Percentiles rank a stretch among this genome's conserved stretches.
Evolutionary conservation across 768 basidiomycete species (phyloP).

Genomic region (Hericium coralloides): DNA sequence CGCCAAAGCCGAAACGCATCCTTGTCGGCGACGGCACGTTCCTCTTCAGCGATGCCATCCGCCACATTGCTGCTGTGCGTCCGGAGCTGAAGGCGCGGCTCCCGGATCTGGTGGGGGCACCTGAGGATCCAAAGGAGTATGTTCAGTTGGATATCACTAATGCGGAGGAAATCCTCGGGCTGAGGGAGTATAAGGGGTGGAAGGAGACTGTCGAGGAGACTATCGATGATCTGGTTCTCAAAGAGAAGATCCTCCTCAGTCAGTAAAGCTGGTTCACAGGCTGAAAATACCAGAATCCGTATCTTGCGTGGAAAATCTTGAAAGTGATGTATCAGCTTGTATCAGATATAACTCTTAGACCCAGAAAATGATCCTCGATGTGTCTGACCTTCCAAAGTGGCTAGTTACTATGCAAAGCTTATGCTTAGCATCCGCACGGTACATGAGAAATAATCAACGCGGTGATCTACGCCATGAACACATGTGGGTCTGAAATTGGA

Average conservation of each 20-base stretch:
- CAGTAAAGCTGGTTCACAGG: not conserved
- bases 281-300: too few species aligned
- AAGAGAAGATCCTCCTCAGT: not conserved
- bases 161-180: not conserved
- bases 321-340: too few species aligned
- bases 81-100: not conserved
- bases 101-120: not conserved
- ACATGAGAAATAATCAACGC: too few species aligned
- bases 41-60: not conserved
- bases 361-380: too few species aligned
- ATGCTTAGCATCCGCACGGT: too few species aligned
- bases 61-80: not conserved
- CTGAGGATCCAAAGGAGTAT: slow-evolving; percentile 5
- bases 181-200: slow-evolving; percentile 1
- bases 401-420: too few species aligned
- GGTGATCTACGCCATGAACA: too few species aligned
- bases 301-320: too few species aligned
- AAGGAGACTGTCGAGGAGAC: slow-evolving; percentile 5
- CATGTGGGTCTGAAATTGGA: too few species aligned
- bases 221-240: not conserved
- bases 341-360: too few species aligned
- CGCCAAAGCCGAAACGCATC: not conserved
- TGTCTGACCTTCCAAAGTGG: too few species aligned
- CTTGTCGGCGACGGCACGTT: not conserved
- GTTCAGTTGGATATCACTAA: not conserved